phyloP scores from a whole-genome alignment of 306 rosid genomes.

The Coriaria nepalensis region DNA sequence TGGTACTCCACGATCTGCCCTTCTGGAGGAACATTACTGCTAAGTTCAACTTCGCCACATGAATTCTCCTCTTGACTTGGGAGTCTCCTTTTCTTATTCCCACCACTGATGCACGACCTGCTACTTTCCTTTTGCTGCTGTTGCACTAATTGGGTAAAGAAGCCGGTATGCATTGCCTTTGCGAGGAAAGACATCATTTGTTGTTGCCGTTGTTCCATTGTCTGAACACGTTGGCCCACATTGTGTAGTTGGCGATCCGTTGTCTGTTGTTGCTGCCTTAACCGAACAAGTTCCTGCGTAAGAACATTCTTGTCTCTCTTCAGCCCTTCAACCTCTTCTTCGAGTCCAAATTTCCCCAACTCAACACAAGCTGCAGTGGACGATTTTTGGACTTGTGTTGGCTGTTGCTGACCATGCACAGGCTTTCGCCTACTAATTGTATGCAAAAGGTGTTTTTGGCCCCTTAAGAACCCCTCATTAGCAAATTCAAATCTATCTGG shows the following conservation, averaged over 20 bases:
- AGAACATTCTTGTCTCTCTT: not conserved
- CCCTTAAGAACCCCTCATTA: slow-evolving; percentile 47
- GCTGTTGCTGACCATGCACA: slow-evolving; percentile 26
- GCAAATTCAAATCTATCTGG: slow-evolving; percentile 65
- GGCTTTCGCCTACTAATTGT: slow-evolving; percentile 38
- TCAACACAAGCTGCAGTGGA: not conserved
- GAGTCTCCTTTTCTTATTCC: slow-evolving; percentile 45
- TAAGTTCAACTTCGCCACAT: slow-evolving; percentile 12
- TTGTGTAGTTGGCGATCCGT: not conserved
- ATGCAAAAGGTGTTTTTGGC: slow-evolving; percentile 45
- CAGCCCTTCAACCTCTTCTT: not conserved
- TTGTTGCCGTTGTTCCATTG: not conserved
- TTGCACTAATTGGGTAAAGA: not conserved
- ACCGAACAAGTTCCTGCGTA: not conserved
- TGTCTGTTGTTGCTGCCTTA: not conserved
- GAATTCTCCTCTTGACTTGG: slow-evolving; percentile 28
- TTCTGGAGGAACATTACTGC: slow-evolving; percentile 17
- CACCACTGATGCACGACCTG: slow-evolving; percentile 18
- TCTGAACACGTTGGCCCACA: not conserved
- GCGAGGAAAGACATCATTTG: slow-evolving; percentile 5
- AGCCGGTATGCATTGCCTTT: not conserved
- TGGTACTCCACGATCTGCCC: slow-evolving; percentile 43
- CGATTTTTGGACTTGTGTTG: slow-evolving; percentile 18
- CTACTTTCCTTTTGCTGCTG: slow-evolving; percentile 43
- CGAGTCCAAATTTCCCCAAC: not conserved